Evolutionary conservation across 2,329 filamentous ascomycete species (phyloP), one percentile per base, ranked within the genome.

Genomic region (Daldinia sp.): DNA sequence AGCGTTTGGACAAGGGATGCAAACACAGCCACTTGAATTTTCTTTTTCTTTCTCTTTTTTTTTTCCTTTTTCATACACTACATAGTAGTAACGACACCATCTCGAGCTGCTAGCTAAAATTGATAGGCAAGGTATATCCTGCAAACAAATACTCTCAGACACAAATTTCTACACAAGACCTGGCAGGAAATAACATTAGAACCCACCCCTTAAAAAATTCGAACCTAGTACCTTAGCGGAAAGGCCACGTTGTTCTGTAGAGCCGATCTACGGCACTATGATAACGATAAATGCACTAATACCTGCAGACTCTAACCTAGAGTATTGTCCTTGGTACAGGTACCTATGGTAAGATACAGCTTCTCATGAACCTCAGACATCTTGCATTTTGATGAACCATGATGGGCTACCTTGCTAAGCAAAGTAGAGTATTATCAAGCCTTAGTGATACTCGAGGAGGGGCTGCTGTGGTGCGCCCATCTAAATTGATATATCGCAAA

Each of bases 151-250:
- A 13, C 45, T 48, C 45, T 48, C 45, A 13, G 45, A 48, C 45
- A 30, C 25, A 30, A 17, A 19, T 48, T 48, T 32, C 25, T 48
- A n/a, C 9, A 29, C 17, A 48, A 48, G n/a, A 30, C 45, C 45
- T 49, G 4, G 39, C 11, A 57, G 23, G 21, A 37, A 30, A 52
- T 48, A 37, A 53, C 34, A 59, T 45, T 48, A 32, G 15, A 59
- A 58, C 21, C 54, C 54, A 62, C 54, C 49, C 43, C 32, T 41
- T 39, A 35, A 51, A 37, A 50, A n/a, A n/a, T n/a, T n/a, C n/a
- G n/a, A n/a, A 27, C 34, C 45, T 60, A 49, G 23, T 47, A 48
- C 23, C 51, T 60, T 64, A 56, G 61, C 56, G 27, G 13, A 13
- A 60, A 56, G 45, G 45, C 47, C 50, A 57, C 55, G 56, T 41